Base-by-base conservation (phyloP, 495 filamentous ascomycete genomes). In the Cercophora sp. region DNA sequence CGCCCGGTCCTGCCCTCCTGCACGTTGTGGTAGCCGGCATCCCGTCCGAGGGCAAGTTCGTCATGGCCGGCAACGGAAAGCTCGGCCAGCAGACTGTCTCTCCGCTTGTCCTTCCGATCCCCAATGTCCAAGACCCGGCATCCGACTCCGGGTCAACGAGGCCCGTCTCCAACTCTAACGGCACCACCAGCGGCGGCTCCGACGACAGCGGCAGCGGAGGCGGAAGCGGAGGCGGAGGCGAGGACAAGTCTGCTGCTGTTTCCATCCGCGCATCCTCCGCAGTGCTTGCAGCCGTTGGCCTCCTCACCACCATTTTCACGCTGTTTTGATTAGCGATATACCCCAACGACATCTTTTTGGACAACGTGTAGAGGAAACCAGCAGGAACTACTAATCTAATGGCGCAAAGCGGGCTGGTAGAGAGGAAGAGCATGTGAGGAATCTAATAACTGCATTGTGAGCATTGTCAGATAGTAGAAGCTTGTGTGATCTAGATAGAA, bases 11-110 rank as follows among this genome's bases (percentile, higher is more conserved):
- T 36, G 46, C 46, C 10, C 46, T 49, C 8, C 46, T 49, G 32
- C 19, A 49, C 32, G 46, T 49, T 4, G 46, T 49, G 32, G 46
- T 49, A 13, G 31, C 31, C 31, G 46, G 46, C 20, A 49, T 49
- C 16, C 46, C 46, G 8, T 49, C 46, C 19, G 46, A 49, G 31
- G 46, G 46, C 31, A 49, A 49, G 46, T 49, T 49, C 25, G 46
- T 49, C 18, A 49, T 49, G 46, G 46, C 46, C 9, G 46, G 46
- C 6, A 49, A 39, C 19, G 46, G 46, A 6, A 35, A 37, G 46
- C 23, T 49, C 13, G 46, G 46, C 31, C 24, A 37, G 46, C 46
- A 49, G 46, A 25, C 20, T 11, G 46, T 49, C 31, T 1, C 1
- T 5, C 46, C 31, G 19, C 46, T 49, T n/a, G 46, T 37, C 31